Percentiles rank a stretch among this genome's conserved stretches.
Conservation (phyloP, 2,329 filamentous ascomycete species). For the Hypoxylon sp. region DNA sequence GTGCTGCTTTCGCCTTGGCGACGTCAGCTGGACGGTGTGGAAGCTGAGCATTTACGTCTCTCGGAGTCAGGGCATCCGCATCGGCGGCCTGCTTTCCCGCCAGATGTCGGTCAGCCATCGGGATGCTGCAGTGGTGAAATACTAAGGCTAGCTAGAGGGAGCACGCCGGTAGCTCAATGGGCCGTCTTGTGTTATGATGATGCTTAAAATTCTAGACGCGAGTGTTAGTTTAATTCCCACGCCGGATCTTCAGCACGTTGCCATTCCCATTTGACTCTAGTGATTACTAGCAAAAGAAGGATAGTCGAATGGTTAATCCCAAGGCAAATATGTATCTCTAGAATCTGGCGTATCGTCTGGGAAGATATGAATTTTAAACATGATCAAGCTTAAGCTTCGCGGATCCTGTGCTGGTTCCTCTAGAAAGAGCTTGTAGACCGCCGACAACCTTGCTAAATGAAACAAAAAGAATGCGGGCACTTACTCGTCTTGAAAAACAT, state of each 20-base stretch:
- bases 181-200: slow-evolving; percentile 29
- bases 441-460: slow-evolving; percentile 3
- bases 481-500: slow-evolving; percentile 44
- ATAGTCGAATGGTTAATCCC: neutral
- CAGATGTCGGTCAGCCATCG: slow-evolving; percentile 65
- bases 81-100: slow-evolving; percentile 66
- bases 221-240: slow-evolving; percentile 29
- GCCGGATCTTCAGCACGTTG: neutral
- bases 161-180: slow-evolving; percentile 29
- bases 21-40: slow-evolving; percentile 57
- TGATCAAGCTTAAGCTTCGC: slow-evolving; percentile 11
- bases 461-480: slow-evolving; percentile 20
- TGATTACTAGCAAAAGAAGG: neutral
- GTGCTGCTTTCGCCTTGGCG: slow-evolving; percentile 67
- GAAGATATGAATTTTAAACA: slow-evolving; percentile 1
- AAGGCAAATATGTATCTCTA: neutral
- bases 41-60: slow-evolving; percentile 73
- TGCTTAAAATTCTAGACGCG: slow-evolving; percentile 25
- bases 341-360: neutral
- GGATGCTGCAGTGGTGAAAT: slow-evolving; percentile 34
- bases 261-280: neutral
- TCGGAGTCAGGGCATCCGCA: slow-evolving; percentile 74
- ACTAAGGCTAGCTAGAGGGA: slow-evolving; percentile 30
- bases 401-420: neutral
- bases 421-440: slow-evolving; percentile 13